Conservation (phyloP, 1,139 yeast genomes). For the Kodamaea sp. region DNA sequence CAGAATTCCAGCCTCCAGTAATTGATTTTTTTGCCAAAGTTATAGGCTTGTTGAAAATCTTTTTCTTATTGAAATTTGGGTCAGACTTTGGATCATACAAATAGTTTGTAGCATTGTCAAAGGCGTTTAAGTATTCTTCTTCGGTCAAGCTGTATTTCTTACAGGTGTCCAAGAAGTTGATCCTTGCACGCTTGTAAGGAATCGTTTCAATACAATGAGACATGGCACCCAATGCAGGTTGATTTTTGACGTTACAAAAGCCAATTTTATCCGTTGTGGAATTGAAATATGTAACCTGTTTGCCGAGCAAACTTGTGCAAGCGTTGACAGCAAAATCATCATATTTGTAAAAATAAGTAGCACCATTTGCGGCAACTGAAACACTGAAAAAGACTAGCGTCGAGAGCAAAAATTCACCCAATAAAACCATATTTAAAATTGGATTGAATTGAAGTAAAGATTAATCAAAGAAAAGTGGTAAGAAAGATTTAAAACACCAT, state of each 20-base stretch:
- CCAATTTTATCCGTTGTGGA: conserved; percentile 21
- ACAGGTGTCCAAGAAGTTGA: conserved; percentile 26
- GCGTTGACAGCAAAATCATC: conserved; percentile 16
- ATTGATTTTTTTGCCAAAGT: conserved; percentile 20
- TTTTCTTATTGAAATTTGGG: conserved; percentile 24
- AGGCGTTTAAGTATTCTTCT: conserved; percentile 28
- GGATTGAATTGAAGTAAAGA: too few species aligned
- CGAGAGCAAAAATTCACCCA: too few species aligned
- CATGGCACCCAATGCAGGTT: conserved; percentile 39
- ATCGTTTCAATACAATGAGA: conserved; percentile 31
- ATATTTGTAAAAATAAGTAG: conserved; percentile 8
- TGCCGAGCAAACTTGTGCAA: conserved; percentile 27
- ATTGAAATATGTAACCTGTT: conserved; percentile 26
- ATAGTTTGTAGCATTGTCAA: conserved; percentile 34
- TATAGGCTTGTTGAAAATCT: conserved; percentile 31
- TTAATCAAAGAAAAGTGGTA: too few species aligned
- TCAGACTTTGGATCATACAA: conserved; percentile 25
- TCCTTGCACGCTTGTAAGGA: conserved; percentile 24
- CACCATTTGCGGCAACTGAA: conserved; percentile 4
- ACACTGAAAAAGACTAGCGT: background rate
- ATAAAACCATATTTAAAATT: too few species aligned
- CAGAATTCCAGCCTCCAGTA: conserved; percentile 32
- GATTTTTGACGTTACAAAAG: conserved; percentile 31
- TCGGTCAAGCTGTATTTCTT: conserved; percentile 24
- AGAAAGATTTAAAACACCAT: too few species aligned